A percentile compares a stretch with the other conserved stretches of the same genome.
These are phyloP conservation scores for Umbilicus rupestris DNA, from an alignment of 164 flowering plant species.

Conservation along the genomic window DNA sequence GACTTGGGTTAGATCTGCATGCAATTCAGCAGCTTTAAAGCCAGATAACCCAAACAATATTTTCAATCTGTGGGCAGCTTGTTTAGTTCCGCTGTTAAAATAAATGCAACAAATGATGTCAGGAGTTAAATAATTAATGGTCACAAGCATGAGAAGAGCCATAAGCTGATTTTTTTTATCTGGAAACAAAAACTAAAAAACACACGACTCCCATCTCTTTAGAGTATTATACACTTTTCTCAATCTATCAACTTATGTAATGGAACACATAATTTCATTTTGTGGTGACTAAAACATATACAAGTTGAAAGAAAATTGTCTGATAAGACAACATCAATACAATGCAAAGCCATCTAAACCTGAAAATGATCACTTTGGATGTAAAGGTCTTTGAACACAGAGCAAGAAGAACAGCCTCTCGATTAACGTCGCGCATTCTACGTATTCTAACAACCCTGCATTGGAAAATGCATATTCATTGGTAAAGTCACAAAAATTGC, in stretches of 20 bases:
- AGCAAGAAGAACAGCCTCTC: slow-evolving; percentile 91
- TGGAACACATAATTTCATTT: not conserved
- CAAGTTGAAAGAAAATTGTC: not conserved
- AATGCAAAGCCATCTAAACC: slow-evolving; percentile 26
- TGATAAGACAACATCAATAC: not conserved
- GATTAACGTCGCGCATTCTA: slow-evolving; percentile 74
- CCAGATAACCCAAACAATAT: slow-evolving; percentile 85
- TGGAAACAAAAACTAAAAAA: not conserved
- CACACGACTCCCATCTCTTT: not conserved
- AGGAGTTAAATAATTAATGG: not conserved
- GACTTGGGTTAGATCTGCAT: slow-evolving; percentile 88
- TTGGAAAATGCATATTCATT: not conserved
- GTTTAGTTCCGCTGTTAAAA: slow-evolving; percentile 78
- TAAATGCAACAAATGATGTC: slow-evolving; percentile 2
- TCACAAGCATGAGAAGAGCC: not conserved
- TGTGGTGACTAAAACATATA: not conserved
- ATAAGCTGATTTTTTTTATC: not conserved
- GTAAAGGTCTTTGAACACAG: slow-evolving; percentile 84
- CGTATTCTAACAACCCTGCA: slow-evolving; percentile 83
- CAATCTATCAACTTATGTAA: not conserved
- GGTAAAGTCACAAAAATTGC: not conserved
- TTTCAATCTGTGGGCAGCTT: slow-evolving; percentile 87
- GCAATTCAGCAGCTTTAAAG: slow-evolving; percentile 88
- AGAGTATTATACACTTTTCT: not conserved
- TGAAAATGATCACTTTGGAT: slow-evolving; percentile 81